Evolutionary conservation across 2,329 filamentous ascomycete genomes (phyloP).

Genomic region (Colletotrichum sp.): DNA sequence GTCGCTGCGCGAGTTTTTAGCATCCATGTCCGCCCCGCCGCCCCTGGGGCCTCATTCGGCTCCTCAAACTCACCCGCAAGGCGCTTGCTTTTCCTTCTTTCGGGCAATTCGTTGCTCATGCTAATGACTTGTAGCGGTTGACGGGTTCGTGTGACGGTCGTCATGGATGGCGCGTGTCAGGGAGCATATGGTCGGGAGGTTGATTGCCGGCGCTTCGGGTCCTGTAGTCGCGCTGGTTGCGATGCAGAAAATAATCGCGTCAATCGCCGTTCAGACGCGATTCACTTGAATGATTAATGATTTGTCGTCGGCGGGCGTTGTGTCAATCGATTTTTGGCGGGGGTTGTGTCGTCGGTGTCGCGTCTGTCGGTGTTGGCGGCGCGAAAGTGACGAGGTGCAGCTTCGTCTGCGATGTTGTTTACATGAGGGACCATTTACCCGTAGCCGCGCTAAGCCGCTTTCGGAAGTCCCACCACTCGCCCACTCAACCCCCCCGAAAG

Average conservation of each 20-base stretch:
- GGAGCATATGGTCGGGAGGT: constrained; percentile 12
- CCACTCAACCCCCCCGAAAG: constrained; percentile 18
- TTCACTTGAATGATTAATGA: not conserved
- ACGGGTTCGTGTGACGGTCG: constrained; percentile 70
- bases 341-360: constrained; percentile 2
- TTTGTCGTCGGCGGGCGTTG: not conserved
- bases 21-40: constrained; percentile 68
- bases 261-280: not conserved
- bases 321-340: not conserved
- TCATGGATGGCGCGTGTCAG: constrained; percentile 64
- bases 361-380: constrained; percentile 11
- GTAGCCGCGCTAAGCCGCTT: constrained; percentile 24
- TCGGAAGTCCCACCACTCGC: constrained; percentile 18
- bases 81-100: constrained; percentile 68
- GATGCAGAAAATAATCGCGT: constrained; percentile 5
- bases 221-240: not conserved
- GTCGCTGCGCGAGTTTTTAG: constrained; percentile 54
- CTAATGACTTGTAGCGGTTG: constrained; percentile 71
- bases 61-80: constrained; percentile 58
- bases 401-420: constrained; percentile 23
- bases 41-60: not conserved
- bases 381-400: constrained; percentile 2
- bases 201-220: not conserved
- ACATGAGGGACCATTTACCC: constrained; percentile 23
- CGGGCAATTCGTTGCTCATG: constrained; percentile 70